These are phyloP conservation scores for Exophiala sp. DNA, from an alignment of 2,329 filamentous ascomycete genomes.

Conservation along the genomic window DNA sequence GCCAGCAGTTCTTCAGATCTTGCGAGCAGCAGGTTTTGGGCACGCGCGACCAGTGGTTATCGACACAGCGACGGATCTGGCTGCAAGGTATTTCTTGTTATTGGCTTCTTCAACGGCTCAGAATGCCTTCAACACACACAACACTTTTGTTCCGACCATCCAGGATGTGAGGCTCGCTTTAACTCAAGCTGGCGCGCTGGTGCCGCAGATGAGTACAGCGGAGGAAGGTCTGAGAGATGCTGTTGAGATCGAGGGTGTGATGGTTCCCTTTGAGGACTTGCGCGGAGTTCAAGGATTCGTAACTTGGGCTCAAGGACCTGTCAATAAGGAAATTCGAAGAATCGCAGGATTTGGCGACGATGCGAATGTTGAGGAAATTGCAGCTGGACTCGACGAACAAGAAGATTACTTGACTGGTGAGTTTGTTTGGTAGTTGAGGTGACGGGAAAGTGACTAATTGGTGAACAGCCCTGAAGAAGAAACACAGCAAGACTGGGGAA, in stretches of 20 bases:
- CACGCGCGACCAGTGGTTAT: slow-evolving; percentile 75
- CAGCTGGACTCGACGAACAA: slow-evolving; percentile 50
- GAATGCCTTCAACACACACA: slow-evolving; percentile 68
- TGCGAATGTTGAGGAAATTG: slow-evolving; percentile 45
- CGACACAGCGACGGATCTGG: slow-evolving; percentile 82
- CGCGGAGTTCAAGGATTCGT: slow-evolving; percentile 75
- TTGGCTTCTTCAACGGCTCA: slow-evolving; percentile 69
- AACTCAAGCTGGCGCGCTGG: slow-evolving; percentile 72
- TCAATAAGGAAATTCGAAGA: slow-evolving; percentile 75
- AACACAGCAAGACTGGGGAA: slow-evolving; percentile 83
- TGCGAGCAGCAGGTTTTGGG: slow-evolving; percentile 88
- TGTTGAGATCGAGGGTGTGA: slow-evolving; percentile 26
- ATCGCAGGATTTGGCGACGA: slow-evolving; percentile 67
- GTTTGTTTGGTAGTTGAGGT: slow-evolving; percentile 24
- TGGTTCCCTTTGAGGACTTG: slow-evolving; percentile 59
- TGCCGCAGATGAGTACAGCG: slow-evolving; percentile 62
- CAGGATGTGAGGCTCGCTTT: slow-evolving; percentile 83
- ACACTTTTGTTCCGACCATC: slow-evolving; percentile 61
- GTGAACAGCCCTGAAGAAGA: slow-evolving; percentile 73
- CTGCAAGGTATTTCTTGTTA: slow-evolving; percentile 72
- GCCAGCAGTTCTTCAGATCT: slow-evolving; percentile 82
- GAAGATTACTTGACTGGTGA: slow-evolving; percentile 68
- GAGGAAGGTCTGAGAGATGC: slow-evolving; percentile 67
- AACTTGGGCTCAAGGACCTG: slow-evolving; percentile 70
- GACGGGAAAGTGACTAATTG: slow-evolving; percentile 10